Percentiles rank a stretch among this genome's conserved stretches.
Conservation (phyloP, 2,329 filamentous ascomycete genomes). For the Rachicladosporium sp. region DNA sequence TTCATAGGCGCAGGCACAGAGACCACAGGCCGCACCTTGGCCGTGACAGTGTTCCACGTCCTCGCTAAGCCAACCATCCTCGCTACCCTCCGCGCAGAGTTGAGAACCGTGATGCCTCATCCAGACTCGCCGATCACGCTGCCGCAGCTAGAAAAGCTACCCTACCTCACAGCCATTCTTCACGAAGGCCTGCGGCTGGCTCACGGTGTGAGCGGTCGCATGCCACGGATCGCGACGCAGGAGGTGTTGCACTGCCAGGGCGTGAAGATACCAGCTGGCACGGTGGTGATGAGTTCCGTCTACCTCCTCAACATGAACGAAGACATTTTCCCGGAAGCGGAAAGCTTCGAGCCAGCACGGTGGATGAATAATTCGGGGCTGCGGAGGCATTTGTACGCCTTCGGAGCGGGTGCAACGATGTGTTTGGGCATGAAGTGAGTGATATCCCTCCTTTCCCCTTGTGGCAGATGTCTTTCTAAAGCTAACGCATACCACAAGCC, state of each 20-base stretch:
- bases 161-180: slow-evolving; percentile 8
- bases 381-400: neutral
- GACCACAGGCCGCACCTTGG: slow-evolving; percentile 31
- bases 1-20: slow-evolving; percentile 36
- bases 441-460: too few species aligned
- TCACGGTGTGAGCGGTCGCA: slow-evolving; percentile 10
- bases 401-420: neutral
- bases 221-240: slow-evolving; percentile 13
- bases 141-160: slow-evolving; percentile 7
- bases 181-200: slow-evolving; percentile 14
- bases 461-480: neutral
- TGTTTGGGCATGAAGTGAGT: neutral
- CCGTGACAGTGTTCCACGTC: slow-evolving; percentile 30
- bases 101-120: slow-evolving; percentile 16
- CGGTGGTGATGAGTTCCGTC: slow-evolving; percentile 11
- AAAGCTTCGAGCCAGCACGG: slow-evolving; percentile 12
- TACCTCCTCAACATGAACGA: slow-evolving; percentile 13
- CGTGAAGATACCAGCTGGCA: slow-evolving; percentile 10
- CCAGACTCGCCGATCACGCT: slow-evolving; percentile 1
- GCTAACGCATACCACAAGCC: slow-evolving; percentile 1
- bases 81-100: slow-evolving; percentile 26
- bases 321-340: slow-evolving; percentile 11
- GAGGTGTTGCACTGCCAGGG: slow-evolving; percentile 10
- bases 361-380: slow-evolving; percentile 7
- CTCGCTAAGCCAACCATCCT: slow-evolving; percentile 23